Base-by-base conservation (phyloP, 306 rosid genomes). In the Adenanthera pavonina region DNA sequence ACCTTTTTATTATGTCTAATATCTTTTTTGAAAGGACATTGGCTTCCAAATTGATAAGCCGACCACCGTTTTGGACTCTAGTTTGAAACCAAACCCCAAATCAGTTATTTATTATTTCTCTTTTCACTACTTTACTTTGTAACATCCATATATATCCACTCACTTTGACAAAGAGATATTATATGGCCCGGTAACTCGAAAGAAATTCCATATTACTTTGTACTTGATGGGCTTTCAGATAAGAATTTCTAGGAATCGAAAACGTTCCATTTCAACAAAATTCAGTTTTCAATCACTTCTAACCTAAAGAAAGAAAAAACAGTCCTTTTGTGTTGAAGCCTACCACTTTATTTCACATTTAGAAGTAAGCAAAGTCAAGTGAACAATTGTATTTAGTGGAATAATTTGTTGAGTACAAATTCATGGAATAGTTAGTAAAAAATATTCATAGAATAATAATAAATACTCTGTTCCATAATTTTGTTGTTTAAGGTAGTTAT, bases 41-140 rank as follows among this genome's bases (percentile, higher is more conserved):
- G 2, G 19, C 77, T 84, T 87, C 87, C 64, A 80, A 57, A 44
- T 81, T 74, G 86, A 83, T 67, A 67, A 83, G 76, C 87, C 71
- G 88, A 70, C 86, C 35, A 62, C 83, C 88, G 75, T 56, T 56
- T 88, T 81, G 53, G 57, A 83, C 59, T 53, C 40, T 57, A 78
- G 16, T 54, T 25, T 66, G 14, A 8, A 80, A 17, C 54, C 67
- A 57, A 74, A 48, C 51, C 66, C 56, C 38, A n/a, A 69, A 35
- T 5, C 64, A 15, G 15, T 64, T 52, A 0, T 66, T 20, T 69
- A 56, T 56, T 30, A 59, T 46, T 51, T 44, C 20, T 72, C 20
- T 15, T 78, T 17, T 41, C 51, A 10, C 36, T 59, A 10, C 36
- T 59, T 1, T 11, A 25, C 36, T 20, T 59, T 59, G 7, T 25